These are phyloP conservation scores for Aspergillus sclerotiicarbonarius DNA, from an alignment of 495 filamentous ascomycete genomes.

Conservation along the genomic window DNA sequence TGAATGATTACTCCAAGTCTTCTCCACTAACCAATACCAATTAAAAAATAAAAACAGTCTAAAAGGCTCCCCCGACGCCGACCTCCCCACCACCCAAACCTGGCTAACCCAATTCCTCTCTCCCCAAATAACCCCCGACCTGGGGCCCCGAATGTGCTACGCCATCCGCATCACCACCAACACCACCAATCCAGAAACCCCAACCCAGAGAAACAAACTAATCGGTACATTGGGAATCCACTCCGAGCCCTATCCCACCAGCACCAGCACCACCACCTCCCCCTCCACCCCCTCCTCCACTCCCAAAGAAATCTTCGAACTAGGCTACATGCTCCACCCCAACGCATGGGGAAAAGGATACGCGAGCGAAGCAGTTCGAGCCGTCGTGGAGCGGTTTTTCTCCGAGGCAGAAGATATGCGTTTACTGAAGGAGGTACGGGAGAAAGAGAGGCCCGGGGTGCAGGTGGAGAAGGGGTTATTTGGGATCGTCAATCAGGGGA, in stretches of 20 bases:
- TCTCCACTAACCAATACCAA: too few relatives aligned
- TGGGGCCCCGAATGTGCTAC: neutral
- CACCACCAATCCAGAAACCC: neutral
- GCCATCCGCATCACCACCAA: neutral
- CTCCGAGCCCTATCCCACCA: neutral
- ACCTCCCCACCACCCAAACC: constrained; percentile 1
- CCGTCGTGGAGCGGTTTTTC: constrained; percentile 5
- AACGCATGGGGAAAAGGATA: constrained; percentile 18
- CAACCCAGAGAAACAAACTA: neutral
- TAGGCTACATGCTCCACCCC: constrained; percentile 20
- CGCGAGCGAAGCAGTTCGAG: constrained; percentile 20
- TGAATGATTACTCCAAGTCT: too few relatives aligned
- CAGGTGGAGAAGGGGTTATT: constrained; percentile 2
- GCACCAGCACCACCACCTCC: neutral
- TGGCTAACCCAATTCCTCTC: constrained; percentile 6
- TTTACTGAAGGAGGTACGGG: neutral
- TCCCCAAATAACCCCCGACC: neutral
- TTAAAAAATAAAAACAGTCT: neutral
- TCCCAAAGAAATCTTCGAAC: constrained; percentile 9
- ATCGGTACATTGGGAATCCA: neutral
- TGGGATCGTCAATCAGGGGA: constrained; percentile 10
- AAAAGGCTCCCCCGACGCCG: constrained; percentile 1
- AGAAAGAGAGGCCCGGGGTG: neutral
- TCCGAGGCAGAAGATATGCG: neutral
- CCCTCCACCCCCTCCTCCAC: neutral